Base-by-base conservation (phyloP, 2,329 filamentous ascomycete genomes). In the Colletotrichum kahawae region DNA sequence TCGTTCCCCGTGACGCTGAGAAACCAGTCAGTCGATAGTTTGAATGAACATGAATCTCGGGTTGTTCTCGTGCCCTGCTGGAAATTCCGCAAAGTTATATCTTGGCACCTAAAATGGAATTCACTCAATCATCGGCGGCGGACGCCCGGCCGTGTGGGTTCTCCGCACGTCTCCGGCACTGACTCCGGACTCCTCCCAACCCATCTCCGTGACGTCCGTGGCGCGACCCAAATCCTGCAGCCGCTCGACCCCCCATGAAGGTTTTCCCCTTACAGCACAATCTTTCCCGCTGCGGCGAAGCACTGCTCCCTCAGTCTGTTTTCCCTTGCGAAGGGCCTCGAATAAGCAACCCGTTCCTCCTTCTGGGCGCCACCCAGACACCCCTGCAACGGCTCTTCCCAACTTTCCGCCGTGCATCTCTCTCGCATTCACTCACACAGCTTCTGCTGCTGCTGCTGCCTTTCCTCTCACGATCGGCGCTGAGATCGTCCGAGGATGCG, bases 401-500 rank as follows among this genome's bases (percentile, higher is more conserved):
- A 36, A n/a, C 34, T 59, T 57, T 60, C 48, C 36, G 33, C 27
- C 56, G 56, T 29, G 54, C 67, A 62, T 48, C 43, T 51, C 43
- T 51, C 43, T 51, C 56, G 24, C 48, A 21, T 31, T 21, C 31
- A 62, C 18, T n/a, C 27, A n/a, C 31, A 24, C 31, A n/a, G 29
- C 24, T 12, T 13, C 27, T 43, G 54, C 34, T 43, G 18, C 38
- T 48, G 43, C 43, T 51, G 43, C n/a, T 21, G 43, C 43, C 43
- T 48, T n/a, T 67, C 16, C 24, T 67, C 63, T 59, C 38, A 33
- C 56, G 63, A 75, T 64, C 57, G 57, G 63, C 69, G 72, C 70
- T 75, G 69, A 67, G 69, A 75, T 75, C 72, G 69, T 75, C 72
- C 69, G 72, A 75, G 69, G 24, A 75, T 72, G 72, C 56, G 69